Base-by-base conservation (phyloP, 1,139 yeast species). In the Taphrina sp. region DNA sequence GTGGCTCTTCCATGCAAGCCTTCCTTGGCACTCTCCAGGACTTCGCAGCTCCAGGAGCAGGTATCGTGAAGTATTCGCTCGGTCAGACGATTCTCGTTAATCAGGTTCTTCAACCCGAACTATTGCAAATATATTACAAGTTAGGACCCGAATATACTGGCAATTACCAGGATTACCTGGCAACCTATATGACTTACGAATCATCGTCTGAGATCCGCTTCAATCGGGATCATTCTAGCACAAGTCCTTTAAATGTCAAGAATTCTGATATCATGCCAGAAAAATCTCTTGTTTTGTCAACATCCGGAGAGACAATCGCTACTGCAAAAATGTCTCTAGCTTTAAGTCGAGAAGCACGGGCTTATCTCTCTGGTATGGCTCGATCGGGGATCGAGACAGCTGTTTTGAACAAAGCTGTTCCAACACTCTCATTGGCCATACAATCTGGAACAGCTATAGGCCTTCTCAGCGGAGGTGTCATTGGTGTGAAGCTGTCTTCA, bases 111-210 rank as follows among this genome's bases (percentile, higher is more conserved):
- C 5, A 19, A 16, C 47, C 47, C 7, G 47, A 43, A 22, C 37
- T 43, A 14, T 19, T 43, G 10, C 17, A n/a, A 16, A 26, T 19
- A 31, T 67, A 76, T 0, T 69, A 68, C 52, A 63, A 63, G 26
- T 60, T 76, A 5, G 78, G 78, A 0, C 71, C 72, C 5, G 59
- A 64, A 4, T 76, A 75, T 59, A 59, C 70, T 3, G 77, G 75
- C 1, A 61, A 62, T 17, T 76, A 66, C 56, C 72, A 71, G 37
- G 77, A 73, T 57, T 56, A 61, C 39, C 56, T 74, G 2, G 56
- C 66, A n/a, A 64, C 66, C 24, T 67, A 69, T 19, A 60, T 75
- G 53, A 67, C 69, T 10, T 71, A 71, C 35, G 64, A 64, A 16
- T 65, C 72, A 1, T 65, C 70, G 16, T 63, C 74, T 2, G 56